Base-by-base conservation (phyloP, 1,284 basidiomycete genomes). In the Dichomitus squalens region DNA sequence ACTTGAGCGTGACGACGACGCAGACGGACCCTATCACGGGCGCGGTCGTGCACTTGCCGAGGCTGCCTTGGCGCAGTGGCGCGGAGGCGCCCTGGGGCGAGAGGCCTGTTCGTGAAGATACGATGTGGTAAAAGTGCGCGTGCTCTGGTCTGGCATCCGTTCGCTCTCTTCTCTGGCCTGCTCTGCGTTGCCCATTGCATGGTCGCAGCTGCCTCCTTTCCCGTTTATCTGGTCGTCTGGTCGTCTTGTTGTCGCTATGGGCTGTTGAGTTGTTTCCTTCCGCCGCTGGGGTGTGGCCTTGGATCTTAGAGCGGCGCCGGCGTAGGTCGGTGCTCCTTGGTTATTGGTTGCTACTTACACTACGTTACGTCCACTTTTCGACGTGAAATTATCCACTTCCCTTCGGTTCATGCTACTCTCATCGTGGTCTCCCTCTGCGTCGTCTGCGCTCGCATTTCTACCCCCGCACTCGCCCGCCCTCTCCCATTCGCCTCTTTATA, bases 1-100 rank as follows among this genome's bases (percentile, higher is more conserved):
- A 68, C 46, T 66, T 71, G 38, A 75, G 72, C 48, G 70, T 71
- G 18, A 74, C 73, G 43, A 75, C 73, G 21, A 63, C 69, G 8
- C 56, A 70, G 53, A 73, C 72, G 36, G 74, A 75, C 53, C 72
- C 74, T 16, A 64, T 72, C 12, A 73, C 72, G 12, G 74, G 73
- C 18, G 64, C 68, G 12, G 61, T 69, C 11, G 62, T 72, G 62
- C 72, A 73, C 47, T 66, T 73, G 52, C 67, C 72, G 14, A 55
- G 67, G 52, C 54, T 74, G 47, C 68, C 73, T 5, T 71, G 66
- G 66, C 58, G 59, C 6, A 58, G 58, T 25, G 62, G 52, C 5
- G 38, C 52, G 23, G 61, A 67, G 39, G 41, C 47, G 21, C 34
- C 41, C n/a, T 63, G 57, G 55, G 25, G 33, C 4, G 61, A 64